Evolutionary conservation across 106 monocot genomes (phyloP).

Genomic region (Dendrobium nobile): DNA sequence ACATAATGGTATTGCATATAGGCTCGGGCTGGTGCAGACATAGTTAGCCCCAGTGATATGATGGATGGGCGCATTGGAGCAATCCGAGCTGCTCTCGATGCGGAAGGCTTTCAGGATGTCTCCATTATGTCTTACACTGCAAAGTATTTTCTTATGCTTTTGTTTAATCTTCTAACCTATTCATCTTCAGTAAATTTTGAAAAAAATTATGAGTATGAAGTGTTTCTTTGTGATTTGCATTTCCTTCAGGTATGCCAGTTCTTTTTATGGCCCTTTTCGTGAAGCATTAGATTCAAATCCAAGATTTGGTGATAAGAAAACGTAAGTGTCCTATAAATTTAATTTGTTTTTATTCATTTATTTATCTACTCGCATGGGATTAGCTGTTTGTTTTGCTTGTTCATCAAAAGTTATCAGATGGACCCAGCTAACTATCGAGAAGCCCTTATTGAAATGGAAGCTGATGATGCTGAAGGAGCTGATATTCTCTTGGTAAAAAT

Average conservation of each 20-base stretch:
- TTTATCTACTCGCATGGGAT: conserved; percentile 1
- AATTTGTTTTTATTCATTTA: conserved; percentile 1
- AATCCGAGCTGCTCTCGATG: conserved; percentile 74
- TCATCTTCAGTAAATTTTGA: not conserved
- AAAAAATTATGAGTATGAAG: not conserved
- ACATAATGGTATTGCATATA: conserved; percentile 11
- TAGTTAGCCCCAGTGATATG: conserved; percentile 99
- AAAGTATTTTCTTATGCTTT: conserved; percentile 42
- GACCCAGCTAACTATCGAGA: conserved; percentile 95
- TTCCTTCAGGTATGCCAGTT: conserved; percentile 81
- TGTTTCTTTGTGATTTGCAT: not conserved
- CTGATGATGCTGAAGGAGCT: conserved; percentile 86
- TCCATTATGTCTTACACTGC: conserved; percentile 99
- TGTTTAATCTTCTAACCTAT: not conserved
- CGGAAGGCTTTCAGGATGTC: conserved; percentile 89
- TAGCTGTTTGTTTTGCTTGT: conserved; percentile 10
- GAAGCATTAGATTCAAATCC: conserved; percentile 99
- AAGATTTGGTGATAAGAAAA: conserved; percentile 98
- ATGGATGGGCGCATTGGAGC: conserved; percentile 96
- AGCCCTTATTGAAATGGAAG: conserved; percentile 73
- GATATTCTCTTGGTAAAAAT: conserved; percentile 77
- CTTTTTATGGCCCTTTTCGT: conserved; percentile 98
- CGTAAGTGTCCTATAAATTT: conserved; percentile 33
- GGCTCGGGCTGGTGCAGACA: conserved; percentile 95
- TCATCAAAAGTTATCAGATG: conserved; percentile 82